phyloP scores from a whole-genome alignment of 1,284 basidiomycete species.

The Leccinum pachyderme region DNA sequence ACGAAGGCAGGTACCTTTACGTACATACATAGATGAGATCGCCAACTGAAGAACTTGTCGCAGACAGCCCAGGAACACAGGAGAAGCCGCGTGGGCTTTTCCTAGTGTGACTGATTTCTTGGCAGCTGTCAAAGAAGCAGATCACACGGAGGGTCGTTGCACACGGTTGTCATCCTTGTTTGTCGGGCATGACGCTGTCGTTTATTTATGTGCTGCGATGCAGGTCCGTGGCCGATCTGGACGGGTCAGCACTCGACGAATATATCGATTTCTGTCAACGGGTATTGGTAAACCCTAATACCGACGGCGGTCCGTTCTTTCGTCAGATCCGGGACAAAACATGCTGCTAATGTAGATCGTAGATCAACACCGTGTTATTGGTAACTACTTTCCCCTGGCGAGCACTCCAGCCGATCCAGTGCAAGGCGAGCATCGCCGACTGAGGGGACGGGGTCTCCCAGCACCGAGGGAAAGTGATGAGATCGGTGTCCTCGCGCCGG shows the following conservation, averaged over 20 bases:
- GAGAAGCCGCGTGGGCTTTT: conserved; percentile 65
- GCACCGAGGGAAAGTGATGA: conserved; percentile 18
- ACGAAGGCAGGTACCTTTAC: conserved; percentile 42
- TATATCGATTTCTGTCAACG: conserved; percentile 68
- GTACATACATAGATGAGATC: conserved; percentile 3
- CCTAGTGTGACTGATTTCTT: conserved; percentile 56
- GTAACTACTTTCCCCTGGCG: conserved; percentile 45
- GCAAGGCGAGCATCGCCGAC: neutral
- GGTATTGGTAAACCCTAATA: conserved; percentile 43
- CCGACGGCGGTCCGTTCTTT: conserved; percentile 21
- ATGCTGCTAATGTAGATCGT: conserved; percentile 8
- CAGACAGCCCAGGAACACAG: conserved; percentile 46
- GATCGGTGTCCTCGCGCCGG: conserved; percentile 41
- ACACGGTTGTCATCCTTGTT: conserved; percentile 34
- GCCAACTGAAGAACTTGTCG: conserved; percentile 18
- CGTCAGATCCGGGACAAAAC: conserved; percentile 10
- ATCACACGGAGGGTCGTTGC: conserved; percentile 35
- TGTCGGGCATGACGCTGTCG: conserved; percentile 14
- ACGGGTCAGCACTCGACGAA: conserved; percentile 54
- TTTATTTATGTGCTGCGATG: conserved; percentile 6
- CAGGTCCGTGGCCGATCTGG: conserved; percentile 58
- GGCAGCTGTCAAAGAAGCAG: conserved; percentile 41
- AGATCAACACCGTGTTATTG: conserved; percentile 30
- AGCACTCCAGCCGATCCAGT: neutral
- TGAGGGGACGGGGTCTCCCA: conserved; percentile 27